Evolutionary conservation across 2,329 filamentous ascomycete genomes (phyloP), one percentile per base, ranked within the genome.

Genomic region (Colletotrichum cuscutae): DNA sequence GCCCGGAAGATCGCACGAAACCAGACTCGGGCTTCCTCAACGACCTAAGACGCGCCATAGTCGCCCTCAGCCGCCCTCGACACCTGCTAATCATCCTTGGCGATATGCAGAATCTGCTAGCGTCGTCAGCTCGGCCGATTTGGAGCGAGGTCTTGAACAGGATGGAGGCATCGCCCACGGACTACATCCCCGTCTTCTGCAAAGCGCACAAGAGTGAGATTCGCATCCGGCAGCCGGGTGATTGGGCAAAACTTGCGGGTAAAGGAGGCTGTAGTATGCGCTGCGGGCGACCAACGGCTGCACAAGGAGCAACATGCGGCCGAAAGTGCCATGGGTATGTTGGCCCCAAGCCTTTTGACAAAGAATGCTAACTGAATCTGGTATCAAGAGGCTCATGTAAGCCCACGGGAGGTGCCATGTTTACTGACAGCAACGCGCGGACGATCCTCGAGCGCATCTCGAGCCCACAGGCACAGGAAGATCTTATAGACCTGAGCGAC

Each of bases 71-170:
- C 72, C 91, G 95, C 66, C 95, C 95, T 4, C 91, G 90, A 69
- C 87, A 91, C 6, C 95, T 95, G 0, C 90, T 98, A 72, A 97
- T 95, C 80, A 86, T 98, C 52, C 97, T 98, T 78, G 95, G 95
- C 1, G 94, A 97, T 77, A 88, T 88, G 13, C 77, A 86, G 9
- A 89, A 88, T 46, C 75, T 89, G 0, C 75, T 89, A 7, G 61
- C 28, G 24, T 74, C 46, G 1, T 62, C 30, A 79, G 77, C 7
- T 28, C 65, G 26, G 73, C 79, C 78, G 1, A 83, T 89, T 5
- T 92, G 89, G 89, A 82, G 80, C 54, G 79, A 85, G 28, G 83
- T 91, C 19, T 78, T 84, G 2, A 79, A 82, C 2, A 83, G 86
- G 30, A 82, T 89, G 81, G 76, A 76, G 26, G 24, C 13, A 3